These are phyloP conservation scores for Solanum pimpinellifolium DNA, from an alignment of 257 asterid species.

Conservation along the genomic window DNA sequence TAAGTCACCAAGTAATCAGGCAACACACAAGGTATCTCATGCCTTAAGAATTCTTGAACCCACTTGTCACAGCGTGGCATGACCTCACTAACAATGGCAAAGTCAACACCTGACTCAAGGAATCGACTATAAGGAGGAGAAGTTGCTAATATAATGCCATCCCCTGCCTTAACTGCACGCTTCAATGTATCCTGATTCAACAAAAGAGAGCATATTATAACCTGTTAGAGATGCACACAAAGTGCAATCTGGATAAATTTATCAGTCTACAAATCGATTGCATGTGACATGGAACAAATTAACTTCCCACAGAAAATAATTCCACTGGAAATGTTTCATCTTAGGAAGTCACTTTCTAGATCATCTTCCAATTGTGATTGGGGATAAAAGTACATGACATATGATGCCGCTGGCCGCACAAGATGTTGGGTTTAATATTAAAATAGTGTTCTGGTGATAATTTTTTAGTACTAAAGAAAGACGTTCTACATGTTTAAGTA, in stretches of 20 bases:
- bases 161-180: slow-evolving; percentile 93
- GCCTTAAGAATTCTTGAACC: slow-evolving; percentile 74
- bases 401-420: background rate
- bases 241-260: background rate
- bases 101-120: slow-evolving; percentile 55
- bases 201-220: background rate
- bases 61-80: slow-evolving; percentile 75
- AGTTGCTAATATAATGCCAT: slow-evolving; percentile 79
- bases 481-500: background rate
- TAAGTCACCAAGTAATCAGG: slow-evolving; percentile 88
- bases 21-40: slow-evolving; percentile 65
- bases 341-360: background rate
- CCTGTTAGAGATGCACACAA: background rate
- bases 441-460: background rate
- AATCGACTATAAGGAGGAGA: slow-evolving; percentile 90
- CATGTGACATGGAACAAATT: background rate
- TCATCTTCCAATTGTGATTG: background rate
- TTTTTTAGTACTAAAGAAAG: background rate
- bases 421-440: background rate
- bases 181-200: slow-evolving; percentile 72
- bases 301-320: background rate
- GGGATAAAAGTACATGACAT: background rate
- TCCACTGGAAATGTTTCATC: background rate
- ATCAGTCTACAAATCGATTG: background rate
- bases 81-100: slow-evolving; percentile 72